Percentiles rank a stretch among this genome's conserved stretches.
These are phyloP conservation scores for Cadophora gregata DNA, from an alignment of 2,329 filamentous ascomycete species.

Conservation along the genomic window DNA sequence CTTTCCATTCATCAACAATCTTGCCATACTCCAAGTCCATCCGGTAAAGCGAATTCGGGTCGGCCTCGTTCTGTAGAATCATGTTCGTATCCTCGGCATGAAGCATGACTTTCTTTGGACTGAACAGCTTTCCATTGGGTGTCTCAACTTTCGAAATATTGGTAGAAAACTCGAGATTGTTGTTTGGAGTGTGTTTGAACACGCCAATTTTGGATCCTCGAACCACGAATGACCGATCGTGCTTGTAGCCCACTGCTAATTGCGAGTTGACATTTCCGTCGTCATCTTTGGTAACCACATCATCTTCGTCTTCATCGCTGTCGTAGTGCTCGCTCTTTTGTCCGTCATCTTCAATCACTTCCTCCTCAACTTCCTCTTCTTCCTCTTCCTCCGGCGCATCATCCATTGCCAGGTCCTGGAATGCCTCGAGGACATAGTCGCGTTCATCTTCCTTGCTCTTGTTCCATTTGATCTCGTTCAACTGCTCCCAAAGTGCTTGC, in stretches of 20 bases:
- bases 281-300: slow-evolving; percentile 68
- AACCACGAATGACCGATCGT: slow-evolving; percentile 96
- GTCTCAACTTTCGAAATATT: slow-evolving; percentile 97
- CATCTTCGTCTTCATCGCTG: slow-evolving; percentile 80
- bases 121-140: slow-evolving; percentile 84
- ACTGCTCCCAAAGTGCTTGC: slow-evolving; percentile 94
- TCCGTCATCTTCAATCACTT: slow-evolving; percentile 63
- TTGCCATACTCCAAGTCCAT: slow-evolving; percentile 99
- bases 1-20: slow-evolving; percentile 97
- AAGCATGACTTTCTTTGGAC: slow-evolving; percentile 70
- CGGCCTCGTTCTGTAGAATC: slow-evolving; percentile 51
- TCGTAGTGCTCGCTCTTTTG: slow-evolving; percentile 77
- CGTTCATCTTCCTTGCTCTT: slow-evolving; percentile 92
- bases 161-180: slow-evolving; percentile 93
- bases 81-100: slow-evolving; percentile 46
- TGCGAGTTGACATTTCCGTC: slow-evolving; percentile 91
- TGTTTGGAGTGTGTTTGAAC: slow-evolving; percentile 94
- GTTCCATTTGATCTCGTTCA: slow-evolving; percentile 92
- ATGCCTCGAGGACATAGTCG: slow-evolving; percentile 94
- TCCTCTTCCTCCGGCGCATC: slow-evolving; percentile 65
- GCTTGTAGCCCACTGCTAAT: slow-evolving; percentile 94
- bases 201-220: slow-evolving; percentile 98
- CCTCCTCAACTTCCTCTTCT: slow-evolving; percentile 56
- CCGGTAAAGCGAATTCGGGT: slow-evolving; percentile 90
- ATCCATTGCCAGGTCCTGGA: slow-evolving; percentile 93